Base-by-base conservation (phyloP, 441 rosid species). In the Erodium trifolium region DNA sequence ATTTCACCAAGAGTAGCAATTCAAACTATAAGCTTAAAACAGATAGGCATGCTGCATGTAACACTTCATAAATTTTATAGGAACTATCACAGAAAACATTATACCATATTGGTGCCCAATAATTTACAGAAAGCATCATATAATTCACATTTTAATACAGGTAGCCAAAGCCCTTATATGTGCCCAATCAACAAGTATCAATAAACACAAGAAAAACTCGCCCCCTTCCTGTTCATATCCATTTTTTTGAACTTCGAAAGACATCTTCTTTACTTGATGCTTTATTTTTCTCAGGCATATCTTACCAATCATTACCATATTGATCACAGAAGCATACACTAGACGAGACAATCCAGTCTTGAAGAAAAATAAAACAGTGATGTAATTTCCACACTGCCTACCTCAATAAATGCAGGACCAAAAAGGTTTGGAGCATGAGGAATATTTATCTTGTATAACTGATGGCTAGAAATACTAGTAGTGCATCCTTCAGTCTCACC, bases 321-420 rank as follows among this genome's bases (percentile, higher is more conserved):
- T 10, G n/a, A 7, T 9, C 12, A n/a, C 16, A 4, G 60, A 53
- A 53, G 16, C 27, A 55, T 55, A 16, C 9, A 55, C 9, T 53
- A 14, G 4, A 53, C 5, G 23, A 13, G 60, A 53, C 0, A 4
- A 16, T 16, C 6, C 5, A 5, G 27, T 4, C 16, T 2, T 16
- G 17, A 17, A 16, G 4, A 57, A 5, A 7, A 57, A 17, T 14
- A 57, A 17, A 34, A 34, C 10, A 57, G 27, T 14, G 23, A 6
- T 18, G 17, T 11, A 57, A 34, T 37, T 63, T 72, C 71, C 62
- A 47, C 31, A 67, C 63, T 14, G 60, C 71, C 7, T 73, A 90
- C 99, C 92, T 94, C 99, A 66, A 92, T 80, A 87, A 94, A 94
- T 67, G 96, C 97, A 73, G 99, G 99, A 75, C 99, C 99, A 79